Base-by-base conservation (phyloP, 2,329 filamentous ascomycete genomes). In the Fusarium sp. region DNA sequence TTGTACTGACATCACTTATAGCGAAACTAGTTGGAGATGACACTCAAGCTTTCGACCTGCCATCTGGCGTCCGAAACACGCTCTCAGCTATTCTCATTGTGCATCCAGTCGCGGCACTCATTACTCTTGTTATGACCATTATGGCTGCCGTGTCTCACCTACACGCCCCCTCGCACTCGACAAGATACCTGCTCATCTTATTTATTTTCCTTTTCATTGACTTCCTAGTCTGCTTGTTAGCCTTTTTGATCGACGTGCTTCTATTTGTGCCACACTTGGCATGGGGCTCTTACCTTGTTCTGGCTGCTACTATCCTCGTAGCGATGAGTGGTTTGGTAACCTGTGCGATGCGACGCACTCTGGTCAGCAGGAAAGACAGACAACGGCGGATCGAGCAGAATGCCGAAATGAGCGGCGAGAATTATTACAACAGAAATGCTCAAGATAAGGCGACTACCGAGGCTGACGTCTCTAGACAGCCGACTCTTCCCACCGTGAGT, bases 341-440 rank as follows among this genome's bases (percentile, higher is more conserved):
- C 11, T 99, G 94, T 78, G 94, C 93, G 23, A 98, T 98, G 94
- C 92, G 96, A 69, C 90, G 95, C 63, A 97, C 94, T 4, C 84
- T 98, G 59, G 93, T 98, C 65, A 93, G 93, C 79, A 89, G 95
- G 74, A 98, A 98, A 82, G 93, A 94, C n/a, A 88, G 94, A 66
- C 94, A 96, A 85, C 93, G 91, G 83, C 89, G 93, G 44, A 97
- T 98, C 77, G 93, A 90, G 4, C 92, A 97, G 79, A 97, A 98
- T 77, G 93, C 94, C 10, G 94, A 98, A 78, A 98, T 98, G 94
- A 98, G 93, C 77, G 95, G 95, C 28, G 90, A 96, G 75, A 96
- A 94, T 76, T 98, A 92, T 78, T 98, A 97, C 80, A 92, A 91
- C 74, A 86, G 91, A 62, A 88, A 91, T 79, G 85, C 83, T 37